Conservation (phyloP, 495 filamentous ascomycete genomes). For the Bombardia bombarda region DNA sequence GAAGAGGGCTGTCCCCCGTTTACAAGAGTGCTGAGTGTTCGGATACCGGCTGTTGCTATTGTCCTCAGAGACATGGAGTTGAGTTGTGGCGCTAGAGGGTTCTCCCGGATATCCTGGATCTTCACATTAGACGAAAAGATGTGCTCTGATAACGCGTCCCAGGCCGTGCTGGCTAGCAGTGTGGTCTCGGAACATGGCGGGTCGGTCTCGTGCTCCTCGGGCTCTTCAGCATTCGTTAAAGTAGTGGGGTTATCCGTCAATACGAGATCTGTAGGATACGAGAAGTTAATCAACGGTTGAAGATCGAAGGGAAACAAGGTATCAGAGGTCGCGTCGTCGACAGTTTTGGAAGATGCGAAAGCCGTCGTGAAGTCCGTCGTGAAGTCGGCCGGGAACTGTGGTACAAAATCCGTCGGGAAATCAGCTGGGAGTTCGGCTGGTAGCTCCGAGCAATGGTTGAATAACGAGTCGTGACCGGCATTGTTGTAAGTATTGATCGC, state of each 20-base stretch:
- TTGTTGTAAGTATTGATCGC: conserved; percentile 6
- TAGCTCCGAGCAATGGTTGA: conserved; percentile 28
- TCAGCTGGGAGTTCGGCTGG: conserved; percentile 21
- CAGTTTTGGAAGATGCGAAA: not conserved
- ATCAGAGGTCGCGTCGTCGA: conserved; percentile 13
- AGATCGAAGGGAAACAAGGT: conserved; percentile 22
- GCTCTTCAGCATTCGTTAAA: conserved; percentile 6
- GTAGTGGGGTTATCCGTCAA: conserved; percentile 15
- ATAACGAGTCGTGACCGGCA: conserved; percentile 7
- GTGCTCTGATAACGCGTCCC: conserved; percentile 34
- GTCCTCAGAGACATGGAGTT: conserved; percentile 24
- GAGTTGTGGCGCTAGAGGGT: conserved; percentile 29
- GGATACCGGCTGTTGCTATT: conserved; percentile 30
- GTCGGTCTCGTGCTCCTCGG: conserved; percentile 10
- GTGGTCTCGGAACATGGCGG: conserved; percentile 26
- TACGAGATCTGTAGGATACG: conserved; percentile 26
- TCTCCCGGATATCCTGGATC: conserved; percentile 25
- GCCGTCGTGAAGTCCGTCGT: conserved; percentile 3
- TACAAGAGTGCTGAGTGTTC: conserved; percentile 24
- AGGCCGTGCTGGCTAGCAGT: conserved; percentile 30
- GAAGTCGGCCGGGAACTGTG: conserved; percentile 24
- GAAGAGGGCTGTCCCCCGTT: conserved; percentile 21
- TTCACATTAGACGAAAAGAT: conserved; percentile 30
- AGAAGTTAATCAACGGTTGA: conserved; percentile 11
- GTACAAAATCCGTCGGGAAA: not conserved